Evolutionary conservation across 495 filamentous ascomycete genomes (phyloP), one percentile per base, ranked within the genome.

Genomic region (Xylaria longipes): DNA sequence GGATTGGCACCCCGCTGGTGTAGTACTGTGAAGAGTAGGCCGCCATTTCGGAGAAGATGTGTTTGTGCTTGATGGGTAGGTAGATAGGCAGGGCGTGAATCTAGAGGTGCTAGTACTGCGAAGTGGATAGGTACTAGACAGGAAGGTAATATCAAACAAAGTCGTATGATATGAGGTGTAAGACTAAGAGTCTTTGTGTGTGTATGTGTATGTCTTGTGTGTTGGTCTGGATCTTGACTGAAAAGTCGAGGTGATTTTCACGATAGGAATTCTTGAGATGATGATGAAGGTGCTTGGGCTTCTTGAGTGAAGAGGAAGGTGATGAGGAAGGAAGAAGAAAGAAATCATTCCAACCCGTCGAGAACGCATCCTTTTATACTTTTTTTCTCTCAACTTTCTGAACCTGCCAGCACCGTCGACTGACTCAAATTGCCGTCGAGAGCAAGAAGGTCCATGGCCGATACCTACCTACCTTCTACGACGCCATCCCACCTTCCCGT

Each of bases 281-380:
- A 37, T 29, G 57, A 70, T 61, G 52, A 52, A 68, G 33, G 69
- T 65, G 61, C 66, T 77, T 71, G 72, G 78, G 67, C 67, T 62
- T 68, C 70, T 80, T 75, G 73, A 72, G 71, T 71, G 74, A 80
- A 74, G 74, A 80, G 73, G 65, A 80, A 82, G 80, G 75, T 78
- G 78, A 83, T 83, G 78, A 75, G 77, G 86, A 88, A 86, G 83
- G 85, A 90, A 88, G 85, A 87, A 84, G 84, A 80, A 86, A 79
- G 81, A 71, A 54, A 77, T 39, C 50, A 72, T 70, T 68, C 62
- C 75, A 75, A 73, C 74, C 78, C 74, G 83, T 85, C 80, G 77
- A 85, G 73, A 78, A 82, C 74, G 74, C 68, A 77, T 82, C 86
- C 80, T 87, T 92, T 89, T 92, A 92, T 92, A 92, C 80, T 81